Evolutionary conservation across 2,329 filamentous ascomycete species (phyloP), one percentile per base, ranked within the genome.

Genomic region (Talaromyces funiculosus): DNA sequence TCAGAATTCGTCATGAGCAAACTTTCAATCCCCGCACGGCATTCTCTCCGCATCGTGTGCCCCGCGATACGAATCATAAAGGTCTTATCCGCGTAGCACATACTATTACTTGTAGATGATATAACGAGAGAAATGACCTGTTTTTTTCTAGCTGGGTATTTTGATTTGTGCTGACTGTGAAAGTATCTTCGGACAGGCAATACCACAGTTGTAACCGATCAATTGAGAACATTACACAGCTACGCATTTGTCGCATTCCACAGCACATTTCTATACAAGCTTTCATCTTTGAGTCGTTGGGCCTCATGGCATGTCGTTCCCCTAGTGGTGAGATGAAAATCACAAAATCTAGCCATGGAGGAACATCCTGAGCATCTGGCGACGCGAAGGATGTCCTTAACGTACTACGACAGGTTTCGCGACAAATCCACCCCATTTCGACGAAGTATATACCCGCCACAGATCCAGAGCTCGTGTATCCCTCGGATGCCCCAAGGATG

Each of bases 141-240:
- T 3, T 29, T 12, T 12, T 33, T 45, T 24, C 10, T 47, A 10
- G 8, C 16, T 26, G 40, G 16, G 3, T 7, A 29, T 12, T n/a
- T 10, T 22, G 10, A n/a, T 47, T n/a, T 29, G 2, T 29, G 6
- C 6, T 26, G 14, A 16, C 14, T 7, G 20, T 3, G 20, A 3
- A 24, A 26, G 20, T 10, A n/a, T 29, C 2, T 64, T 64, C 10
- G 55, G 61, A 64, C 66, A 67, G 4, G 61, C 63, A 33, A 47
- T 18, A 6, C 69, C 68, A 60, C 69, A 70, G n/a, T 68, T 59
- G 58, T 64, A 71, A n/a, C 67, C 68, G 3, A 33, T 42, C 0
- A 61, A 10, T 61, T 45, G 20, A 45, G 20, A 20, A 45, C 42
- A 45, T 45, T 45, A 43, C 20, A 43, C 10, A 24, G 20, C 14